A percentile compares a stretch with the other conserved stretches of the same genome.
phyloP scores from a whole-genome alignment of 2,329 filamentous ascomycete species.

The Phoma herbarum region DNA sequence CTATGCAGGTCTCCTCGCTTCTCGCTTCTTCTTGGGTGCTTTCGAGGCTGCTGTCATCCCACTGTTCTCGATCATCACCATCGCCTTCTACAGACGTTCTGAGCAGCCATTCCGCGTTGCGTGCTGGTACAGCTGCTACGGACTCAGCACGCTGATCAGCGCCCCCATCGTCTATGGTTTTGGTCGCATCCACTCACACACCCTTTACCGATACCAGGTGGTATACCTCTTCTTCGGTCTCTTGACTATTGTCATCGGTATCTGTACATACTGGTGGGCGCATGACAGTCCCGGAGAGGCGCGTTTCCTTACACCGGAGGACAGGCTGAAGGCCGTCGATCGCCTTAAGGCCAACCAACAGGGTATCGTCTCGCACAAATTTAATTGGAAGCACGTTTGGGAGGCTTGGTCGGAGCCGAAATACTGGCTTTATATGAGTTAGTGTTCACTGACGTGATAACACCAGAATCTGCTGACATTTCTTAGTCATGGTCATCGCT shows the following conservation, averaged over 20 bases:
- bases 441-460: neutral
- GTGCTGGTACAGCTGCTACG: slow-evolving; percentile 74
- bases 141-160: slow-evolving; percentile 66
- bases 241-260: slow-evolving; percentile 51
- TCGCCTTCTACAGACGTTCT: slow-evolving; percentile 34
- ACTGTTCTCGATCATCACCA: slow-evolving; percentile 39
- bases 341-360: slow-evolving; percentile 77
- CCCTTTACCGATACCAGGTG: slow-evolving; percentile 70
- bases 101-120: slow-evolving; percentile 32
- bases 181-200: slow-evolving; percentile 61
- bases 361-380: slow-evolving; percentile 73
- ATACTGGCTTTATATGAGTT: slow-evolving; percentile 57
- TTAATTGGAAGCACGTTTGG: slow-evolving; percentile 70
- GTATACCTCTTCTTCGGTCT: slow-evolving; percentile 56
- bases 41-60: slow-evolving; percentile 41
- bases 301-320: slow-evolving; percentile 68
- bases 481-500: slow-evolving; percentile 31
- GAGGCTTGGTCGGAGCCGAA: slow-evolving; percentile 65
- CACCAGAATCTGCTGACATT: neutral
- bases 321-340: slow-evolving; percentile 74
- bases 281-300: slow-evolving; percentile 68
- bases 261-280: slow-evolving; percentile 54
- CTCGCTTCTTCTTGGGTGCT: slow-evolving; percentile 36
- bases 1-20: slow-evolving; percentile 33
- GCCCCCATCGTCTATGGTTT: slow-evolving; percentile 70